Conservation (phyloP, 2,329 filamentous ascomycete species). For the Trichoderma sp. region DNA sequence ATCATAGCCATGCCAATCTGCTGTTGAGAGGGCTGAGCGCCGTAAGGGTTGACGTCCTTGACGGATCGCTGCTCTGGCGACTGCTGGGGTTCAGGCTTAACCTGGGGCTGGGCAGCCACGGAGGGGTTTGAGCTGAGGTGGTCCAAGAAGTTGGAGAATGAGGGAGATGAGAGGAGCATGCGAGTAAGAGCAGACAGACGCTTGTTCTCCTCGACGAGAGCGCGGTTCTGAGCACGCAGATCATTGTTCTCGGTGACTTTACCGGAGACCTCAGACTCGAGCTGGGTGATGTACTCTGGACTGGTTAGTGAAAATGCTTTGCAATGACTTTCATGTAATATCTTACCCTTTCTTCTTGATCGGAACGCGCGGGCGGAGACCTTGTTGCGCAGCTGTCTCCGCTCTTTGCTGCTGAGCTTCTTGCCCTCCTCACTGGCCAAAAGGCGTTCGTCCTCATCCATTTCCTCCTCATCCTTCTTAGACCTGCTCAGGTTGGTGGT, state of each 20-base stretch:
- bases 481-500: slow-evolving; percentile 69
- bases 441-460: slow-evolving; percentile 96
- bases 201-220: slow-evolving; percentile 81
- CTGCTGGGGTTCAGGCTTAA: slow-evolving; percentile 44
- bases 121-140: slow-evolving; percentile 64
- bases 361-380: slow-evolving; percentile 97
- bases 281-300: slow-evolving; percentile 91
- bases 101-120: slow-evolving; percentile 40
- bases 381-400: slow-evolving; percentile 97
- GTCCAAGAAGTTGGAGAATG: slow-evolving; percentile 80
- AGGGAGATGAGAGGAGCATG: slow-evolving; percentile 76
- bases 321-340: slow-evolving; percentile 28
- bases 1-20: slow-evolving; percentile 82
- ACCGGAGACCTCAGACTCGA: slow-evolving; percentile 82
- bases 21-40: slow-evolving; percentile 57
- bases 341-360: slow-evolving; percentile 91
- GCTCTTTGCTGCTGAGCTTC: slow-evolving; percentile 98
- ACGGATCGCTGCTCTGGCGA: slow-evolving; percentile 49
- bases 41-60: slow-evolving; percentile 68
- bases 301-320: slow-evolving; percentile 16
- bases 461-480: slow-evolving; percentile 96
- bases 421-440: slow-evolving; percentile 97
- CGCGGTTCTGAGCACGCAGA: slow-evolving; percentile 77
- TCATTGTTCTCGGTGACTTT: slow-evolving; percentile 84
- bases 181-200: slow-evolving; percentile 76